Evolutionary conservation across 495 filamentous ascomycete genomes (phyloP).

Genomic region (Aspergillus coremiiformis): DNA sequence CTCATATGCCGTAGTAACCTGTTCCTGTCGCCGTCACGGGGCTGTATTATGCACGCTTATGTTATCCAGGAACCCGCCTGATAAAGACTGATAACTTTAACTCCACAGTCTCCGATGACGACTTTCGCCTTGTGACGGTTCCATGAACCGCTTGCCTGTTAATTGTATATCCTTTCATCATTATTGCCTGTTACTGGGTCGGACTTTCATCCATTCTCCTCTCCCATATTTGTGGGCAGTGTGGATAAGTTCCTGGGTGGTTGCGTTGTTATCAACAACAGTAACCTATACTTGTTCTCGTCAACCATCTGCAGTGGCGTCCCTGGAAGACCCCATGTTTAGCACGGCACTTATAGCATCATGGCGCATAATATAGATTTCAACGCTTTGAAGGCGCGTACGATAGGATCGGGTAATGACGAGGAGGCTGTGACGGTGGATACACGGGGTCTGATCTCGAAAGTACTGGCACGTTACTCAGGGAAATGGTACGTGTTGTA

Average conservation of each 20-base stretch:
- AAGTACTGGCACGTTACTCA: slow-evolving; percentile 90
- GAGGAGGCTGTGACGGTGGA: slow-evolving; percentile 99
- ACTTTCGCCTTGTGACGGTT: background rate
- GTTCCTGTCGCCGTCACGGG: background rate
- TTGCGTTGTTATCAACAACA: background rate
- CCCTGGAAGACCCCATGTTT: background rate
- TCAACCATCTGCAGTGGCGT: background rate
- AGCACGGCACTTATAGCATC: slow-evolving; percentile 14
- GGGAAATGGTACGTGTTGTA: slow-evolving; percentile 64
- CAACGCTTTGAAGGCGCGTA: slow-evolving; percentile 73
- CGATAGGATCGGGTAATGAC: slow-evolving; percentile 74
- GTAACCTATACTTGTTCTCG: background rate
- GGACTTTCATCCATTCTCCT: background rate
- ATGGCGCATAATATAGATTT: slow-evolving; percentile 65
- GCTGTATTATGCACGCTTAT: background rate
- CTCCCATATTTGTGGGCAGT: background rate
- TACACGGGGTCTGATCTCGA: slow-evolving; percentile 92
- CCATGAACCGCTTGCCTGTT: background rate
- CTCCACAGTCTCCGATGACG: background rate
- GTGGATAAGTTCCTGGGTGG: background rate
- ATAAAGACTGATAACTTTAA: background rate
- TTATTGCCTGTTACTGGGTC: background rate
- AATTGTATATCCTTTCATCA: background rate
- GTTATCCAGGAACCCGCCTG: background rate
- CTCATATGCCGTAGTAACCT: background rate